These are phyloP conservation scores for Beverwykella pulmonaria DNA, from an alignment of 495 filamentous ascomycete genomes.

Conservation along the genomic window DNA sequence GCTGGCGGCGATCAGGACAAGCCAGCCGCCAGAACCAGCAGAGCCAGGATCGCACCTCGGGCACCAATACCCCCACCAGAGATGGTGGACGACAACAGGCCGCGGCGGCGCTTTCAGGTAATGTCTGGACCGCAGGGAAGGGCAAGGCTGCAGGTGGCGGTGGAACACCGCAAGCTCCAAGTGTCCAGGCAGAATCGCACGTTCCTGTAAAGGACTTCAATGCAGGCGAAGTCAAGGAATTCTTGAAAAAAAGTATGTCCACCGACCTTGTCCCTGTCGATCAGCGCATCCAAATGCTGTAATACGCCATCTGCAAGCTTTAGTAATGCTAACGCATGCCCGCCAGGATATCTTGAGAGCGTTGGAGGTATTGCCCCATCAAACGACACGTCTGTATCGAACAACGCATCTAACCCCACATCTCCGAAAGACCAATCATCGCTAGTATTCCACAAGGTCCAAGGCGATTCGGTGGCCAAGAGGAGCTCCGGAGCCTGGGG, in stretches of 20 bases:
- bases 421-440: conserved; percentile 27
- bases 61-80: conserved; percentile 33
- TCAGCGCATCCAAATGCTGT: neutral
- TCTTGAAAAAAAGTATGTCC: conserved; percentile 38
- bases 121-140: conserved; percentile 30
- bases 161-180: conserved; percentile 2
- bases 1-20: conserved; percentile 28
- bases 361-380: conserved; percentile 17
- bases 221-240: conserved; percentile 36
- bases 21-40: conserved; percentile 17
- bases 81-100: conserved; percentile 28
- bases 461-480: conserved; percentile 36
- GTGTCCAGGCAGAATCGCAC: conserved; percentile 28
- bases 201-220: conserved; percentile 37
- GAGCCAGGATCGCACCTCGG: conserved; percentile 24
- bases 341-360: conserved; percentile 21
- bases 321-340: conserved; percentile 7
- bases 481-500: conserved; percentile 36
- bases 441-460: conserved; percentile 35
- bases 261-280: neutral
- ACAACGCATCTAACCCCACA: conserved; percentile 7
- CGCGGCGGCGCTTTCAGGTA: conserved; percentile 28
- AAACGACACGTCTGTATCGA: neutral
- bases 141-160: conserved; percentile 28
- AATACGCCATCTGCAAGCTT: neutral